Evolutionary conservation across 139 green algal species (phyloP), one percentile per base, ranked within the genome.

Genomic region (Edaphochlamys debaryana): DNA sequence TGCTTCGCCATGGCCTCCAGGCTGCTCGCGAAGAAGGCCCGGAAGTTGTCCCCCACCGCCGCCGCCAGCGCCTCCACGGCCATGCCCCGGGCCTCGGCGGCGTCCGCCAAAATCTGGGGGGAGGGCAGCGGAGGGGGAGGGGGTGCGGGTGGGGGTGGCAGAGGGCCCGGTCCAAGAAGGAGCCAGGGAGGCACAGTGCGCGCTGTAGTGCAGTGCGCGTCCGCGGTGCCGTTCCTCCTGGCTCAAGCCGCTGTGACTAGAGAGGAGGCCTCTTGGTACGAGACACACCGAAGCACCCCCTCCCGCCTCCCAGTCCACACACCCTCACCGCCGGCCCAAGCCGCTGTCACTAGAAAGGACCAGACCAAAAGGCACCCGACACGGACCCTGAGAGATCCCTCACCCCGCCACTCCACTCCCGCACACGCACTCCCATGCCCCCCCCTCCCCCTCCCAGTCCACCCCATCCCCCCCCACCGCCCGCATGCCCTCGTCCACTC

Each of bases 401-500:
- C n/a, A n/a, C n/a, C n/a, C n/a, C n/a, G n/a, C n/a, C n/a, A n/a
- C n/a, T n/a, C n/a, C n/a, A n/a, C n/a, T n/a, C 13, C 45, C 45
- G 13, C 45, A 13, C 45, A 13, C 13, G 45, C 11, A 9, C 45
- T 13, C 45, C 45, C 9, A 13, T 54, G 45, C 45, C 11, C 45
- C 9, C 45, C 45, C 45, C 13, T 13, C 45, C 45, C 13, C 13
- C 45, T 13, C 45, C 13, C 11, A 13, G 45, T 9, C 45, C 45
- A 54, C 45, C 45, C 45, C 45, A 13, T 54, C 19, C 13, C 25
- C 52, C 52, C 13, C 13, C 52, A 62, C 15, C 52, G 4, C 75
- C 17, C 50, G 38, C 63, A 92, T 63, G 36, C 73, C 85, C 22
- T 36, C 27, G 13, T 89, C 81, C 36, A 87, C 79, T 41, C 40